Percentiles rank a stretch among this genome's conserved stretches.
Conservation (phyloP, 106 monocot species). For the Narthecium ossifragum region DNA sequence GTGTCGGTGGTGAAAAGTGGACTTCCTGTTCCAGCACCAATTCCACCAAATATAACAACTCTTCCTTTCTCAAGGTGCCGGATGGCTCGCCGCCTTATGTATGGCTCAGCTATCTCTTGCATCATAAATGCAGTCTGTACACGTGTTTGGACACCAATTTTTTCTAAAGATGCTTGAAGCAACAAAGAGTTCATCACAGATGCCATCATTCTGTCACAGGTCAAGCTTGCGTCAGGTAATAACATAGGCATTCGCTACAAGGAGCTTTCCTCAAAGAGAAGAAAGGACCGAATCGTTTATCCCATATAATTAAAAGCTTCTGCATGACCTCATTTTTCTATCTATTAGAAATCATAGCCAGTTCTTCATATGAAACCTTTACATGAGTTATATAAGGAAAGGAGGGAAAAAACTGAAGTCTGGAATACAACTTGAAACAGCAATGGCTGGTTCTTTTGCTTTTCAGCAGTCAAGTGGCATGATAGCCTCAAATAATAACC, state of each 20-base stretch:
- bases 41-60: slow-evolving; percentile 93
- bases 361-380: too few species aligned
- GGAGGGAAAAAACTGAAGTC: neutral
- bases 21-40: slow-evolving; percentile 66
- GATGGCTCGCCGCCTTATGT: slow-evolving; percentile 80
- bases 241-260: too few species aligned
- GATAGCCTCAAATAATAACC: too few species aligned
- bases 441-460: too few species aligned
- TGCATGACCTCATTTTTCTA: too few species aligned
- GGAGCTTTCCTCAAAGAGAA: too few species aligned
- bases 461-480: too few species aligned
- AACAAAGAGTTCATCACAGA: slow-evolving; percentile 90
- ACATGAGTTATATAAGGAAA: neutral
- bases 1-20: slow-evolving; percentile 82
- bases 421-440: slow-evolving; percentile 1
- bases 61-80: slow-evolving; percentile 97
- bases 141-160: slow-evolving; percentile 78
- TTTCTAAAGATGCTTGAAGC: slow-evolving; percentile 94
- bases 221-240: too few species aligned
- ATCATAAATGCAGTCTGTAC: slow-evolving; percentile 78
- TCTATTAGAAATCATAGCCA: too few species aligned
- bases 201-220: too few species aligned
- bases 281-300: too few species aligned
- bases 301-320: too few species aligned
- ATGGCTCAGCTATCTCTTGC: slow-evolving; percentile 97